Conservation (phyloP, 2,329 filamentous ascomycete genomes). For the Lachnellula hyalina region DNA sequence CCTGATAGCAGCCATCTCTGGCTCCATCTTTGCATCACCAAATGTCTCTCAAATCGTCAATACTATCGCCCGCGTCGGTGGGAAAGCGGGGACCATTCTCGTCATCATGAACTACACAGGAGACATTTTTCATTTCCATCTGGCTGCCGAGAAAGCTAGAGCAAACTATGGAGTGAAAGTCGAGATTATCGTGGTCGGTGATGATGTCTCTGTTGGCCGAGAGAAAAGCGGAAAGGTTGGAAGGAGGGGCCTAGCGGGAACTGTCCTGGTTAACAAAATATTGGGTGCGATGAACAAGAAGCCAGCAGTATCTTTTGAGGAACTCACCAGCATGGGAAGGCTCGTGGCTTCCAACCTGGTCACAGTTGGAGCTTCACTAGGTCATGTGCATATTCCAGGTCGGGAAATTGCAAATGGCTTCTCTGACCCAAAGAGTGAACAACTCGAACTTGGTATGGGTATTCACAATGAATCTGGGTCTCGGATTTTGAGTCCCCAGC, state of each 20-base stretch:
- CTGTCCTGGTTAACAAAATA: slow-evolving; percentile 40
- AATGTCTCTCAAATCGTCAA: slow-evolving; percentile 35
- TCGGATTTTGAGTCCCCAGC: not conserved
- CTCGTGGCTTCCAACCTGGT: slow-evolving; percentile 5
- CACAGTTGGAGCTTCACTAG: slow-evolving; percentile 39
- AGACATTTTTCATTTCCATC: slow-evolving; percentile 35
- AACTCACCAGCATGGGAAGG: slow-evolving; percentile 8
- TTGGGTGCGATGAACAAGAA: slow-evolving; percentile 15
- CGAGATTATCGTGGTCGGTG: slow-evolving; percentile 18
- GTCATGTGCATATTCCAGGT: slow-evolving; percentile 45
- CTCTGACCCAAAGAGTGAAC: slow-evolving; percentile 28
- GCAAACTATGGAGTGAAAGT: slow-evolving; percentile 9
- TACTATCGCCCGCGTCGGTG: slow-evolving; percentile 30
- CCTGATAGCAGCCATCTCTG: slow-evolving; percentile 34
- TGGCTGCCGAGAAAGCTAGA: slow-evolving; percentile 35
- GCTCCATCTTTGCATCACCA: slow-evolving; percentile 36
- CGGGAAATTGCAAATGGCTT: slow-evolving; percentile 35
- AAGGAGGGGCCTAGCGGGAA: slow-evolving; percentile 43
- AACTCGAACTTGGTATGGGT: slow-evolving; percentile 40
- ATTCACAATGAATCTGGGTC: slow-evolving; percentile 45
- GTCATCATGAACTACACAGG: slow-evolving; percentile 38
- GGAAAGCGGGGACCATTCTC: slow-evolving; percentile 5
- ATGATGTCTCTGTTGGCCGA: slow-evolving; percentile 40
- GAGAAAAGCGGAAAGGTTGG: slow-evolving; percentile 42
- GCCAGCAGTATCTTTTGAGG: slow-evolving; percentile 2